Evolutionary conservation across 2,329 filamentous ascomycete genomes (phyloP).

Genomic region (Colletotrichum abscissum): DNA sequence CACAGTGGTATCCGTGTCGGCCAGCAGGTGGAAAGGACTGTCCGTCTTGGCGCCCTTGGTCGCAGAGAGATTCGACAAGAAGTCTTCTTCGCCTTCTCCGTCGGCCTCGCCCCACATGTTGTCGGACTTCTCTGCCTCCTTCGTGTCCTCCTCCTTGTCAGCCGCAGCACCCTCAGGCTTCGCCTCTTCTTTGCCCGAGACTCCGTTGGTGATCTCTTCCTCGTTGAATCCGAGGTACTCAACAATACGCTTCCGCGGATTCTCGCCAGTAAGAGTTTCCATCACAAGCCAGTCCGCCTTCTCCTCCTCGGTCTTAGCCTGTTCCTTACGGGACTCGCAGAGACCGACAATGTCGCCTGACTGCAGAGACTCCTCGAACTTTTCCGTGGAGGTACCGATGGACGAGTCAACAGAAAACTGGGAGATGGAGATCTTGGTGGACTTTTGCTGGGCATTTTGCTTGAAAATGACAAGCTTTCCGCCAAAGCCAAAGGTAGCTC

Average conservation of each 20-base stretch:
- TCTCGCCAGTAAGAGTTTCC: constrained; percentile 85
- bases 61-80: constrained; percentile 84
- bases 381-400: constrained; percentile 84
- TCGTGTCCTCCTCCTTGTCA: constrained; percentile 43
- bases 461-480: constrained; percentile 88
- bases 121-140: constrained; percentile 62
- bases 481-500: constrained; percentile 94
- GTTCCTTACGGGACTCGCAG: constrained; percentile 81
- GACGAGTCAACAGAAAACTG: constrained; percentile 90
- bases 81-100: constrained; percentile 76
- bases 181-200: constrained; percentile 46
- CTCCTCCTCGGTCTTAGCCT: constrained; percentile 86
- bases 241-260: constrained; percentile 86
- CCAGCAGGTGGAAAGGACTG: constrained; percentile 91
- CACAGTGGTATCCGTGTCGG: constrained; percentile 82
- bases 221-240: constrained; percentile 90
- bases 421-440: constrained; percentile 85
- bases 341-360: constrained; percentile 82
- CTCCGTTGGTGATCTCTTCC: constrained; percentile 63
- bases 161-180: constrained; percentile 46
- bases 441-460: constrained; percentile 64
- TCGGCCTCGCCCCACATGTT: constrained; percentile 82
- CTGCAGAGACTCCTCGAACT: constrained; percentile 86
- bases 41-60: constrained; percentile 94
- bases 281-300: constrained; percentile 97